phyloP scores from a whole-genome alignment of 768 basidiomycete genomes.

The Leccinum truebloodii region DNA sequence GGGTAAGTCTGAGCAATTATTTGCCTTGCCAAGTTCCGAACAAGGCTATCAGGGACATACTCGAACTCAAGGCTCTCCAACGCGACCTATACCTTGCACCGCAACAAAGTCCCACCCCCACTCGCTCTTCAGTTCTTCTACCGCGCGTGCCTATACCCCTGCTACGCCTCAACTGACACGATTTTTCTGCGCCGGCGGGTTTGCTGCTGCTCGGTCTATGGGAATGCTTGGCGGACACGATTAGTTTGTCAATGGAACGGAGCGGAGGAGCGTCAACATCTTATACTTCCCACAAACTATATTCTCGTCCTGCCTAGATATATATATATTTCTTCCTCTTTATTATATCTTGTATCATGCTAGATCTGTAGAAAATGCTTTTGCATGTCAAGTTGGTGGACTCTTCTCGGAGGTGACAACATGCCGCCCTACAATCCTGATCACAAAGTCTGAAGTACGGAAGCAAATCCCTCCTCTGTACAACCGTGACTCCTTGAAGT shows the following conservation, averaged over 20 bases:
- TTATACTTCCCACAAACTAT: neutral
- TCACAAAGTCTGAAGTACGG: no score
- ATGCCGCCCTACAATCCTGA: no score
- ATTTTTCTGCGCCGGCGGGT: neutral
- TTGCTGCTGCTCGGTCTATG: neutral
- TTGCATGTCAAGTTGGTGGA: no score
- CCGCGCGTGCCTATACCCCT: slow-evolving; percentile 63
- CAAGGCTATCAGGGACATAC: slow-evolving; percentile 47
- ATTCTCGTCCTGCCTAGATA: no score
- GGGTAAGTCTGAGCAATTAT: slow-evolving; percentile 50
- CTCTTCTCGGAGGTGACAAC: no score
- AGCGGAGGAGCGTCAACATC: neutral
- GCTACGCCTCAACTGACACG: slow-evolving; percentile 47
- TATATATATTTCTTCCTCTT: neutral
- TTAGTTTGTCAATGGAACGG: neutral
- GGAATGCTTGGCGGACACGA: neutral
- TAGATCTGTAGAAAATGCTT: neutral
- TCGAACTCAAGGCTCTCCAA: slow-evolving; percentile 71
- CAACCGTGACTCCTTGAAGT: no score
- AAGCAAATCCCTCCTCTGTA: no score
- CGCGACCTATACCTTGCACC: slow-evolving; percentile 60
- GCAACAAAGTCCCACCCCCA: slow-evolving; percentile 41
- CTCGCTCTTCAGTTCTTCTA: slow-evolving; percentile 43
- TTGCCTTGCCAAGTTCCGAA: neutral
- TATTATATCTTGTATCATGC: neutral